Evolutionary conservation across 306 rosid species (phyloP).

Genomic region (apple (Malus domestica)): DNA sequence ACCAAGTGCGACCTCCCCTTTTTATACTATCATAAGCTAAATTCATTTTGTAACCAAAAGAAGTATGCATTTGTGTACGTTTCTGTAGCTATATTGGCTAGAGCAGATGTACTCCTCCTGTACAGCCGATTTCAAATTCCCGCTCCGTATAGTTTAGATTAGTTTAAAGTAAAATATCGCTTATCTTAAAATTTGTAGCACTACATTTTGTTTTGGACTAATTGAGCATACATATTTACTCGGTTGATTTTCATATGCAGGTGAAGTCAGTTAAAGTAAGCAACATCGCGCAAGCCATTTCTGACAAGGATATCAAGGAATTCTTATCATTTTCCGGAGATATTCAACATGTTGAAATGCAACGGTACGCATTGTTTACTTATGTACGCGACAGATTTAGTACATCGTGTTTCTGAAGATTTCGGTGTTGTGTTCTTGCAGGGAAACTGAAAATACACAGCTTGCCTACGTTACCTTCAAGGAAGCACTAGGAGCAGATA

Average conservation of each 20-base stretch:
- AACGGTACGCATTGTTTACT: slow-evolving; percentile 38
- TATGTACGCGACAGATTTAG: background rate
- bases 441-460: slow-evolving; percentile 68
- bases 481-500: slow-evolving; percentile 74
- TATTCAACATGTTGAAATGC: slow-evolving; percentile 64
- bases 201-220: background rate
- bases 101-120: background rate
- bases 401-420: slow-evolving; percentile 6
- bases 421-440: slow-evolving; percentile 14
- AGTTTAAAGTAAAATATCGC: no score
- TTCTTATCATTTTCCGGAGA: slow-evolving; percentile 89
- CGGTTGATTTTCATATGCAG: slow-evolving; percentile 34
- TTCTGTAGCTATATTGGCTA: no score
- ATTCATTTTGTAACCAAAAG: background rate
- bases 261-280: slow-evolving; percentile 61
- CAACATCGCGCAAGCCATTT: slow-evolving; percentile 55
- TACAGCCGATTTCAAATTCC: background rate
- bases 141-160: background rate
- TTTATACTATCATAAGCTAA: background rate
- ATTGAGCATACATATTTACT: background rate
- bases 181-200: no score
- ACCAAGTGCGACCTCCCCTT: background rate
- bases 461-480: slow-evolving; percentile 73
- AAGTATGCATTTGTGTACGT: no score
- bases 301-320: slow-evolving; percentile 54